phyloP scores from a whole-genome alignment of 2,329 filamentous ascomycete species.

The Penicillium sp. region DNA sequence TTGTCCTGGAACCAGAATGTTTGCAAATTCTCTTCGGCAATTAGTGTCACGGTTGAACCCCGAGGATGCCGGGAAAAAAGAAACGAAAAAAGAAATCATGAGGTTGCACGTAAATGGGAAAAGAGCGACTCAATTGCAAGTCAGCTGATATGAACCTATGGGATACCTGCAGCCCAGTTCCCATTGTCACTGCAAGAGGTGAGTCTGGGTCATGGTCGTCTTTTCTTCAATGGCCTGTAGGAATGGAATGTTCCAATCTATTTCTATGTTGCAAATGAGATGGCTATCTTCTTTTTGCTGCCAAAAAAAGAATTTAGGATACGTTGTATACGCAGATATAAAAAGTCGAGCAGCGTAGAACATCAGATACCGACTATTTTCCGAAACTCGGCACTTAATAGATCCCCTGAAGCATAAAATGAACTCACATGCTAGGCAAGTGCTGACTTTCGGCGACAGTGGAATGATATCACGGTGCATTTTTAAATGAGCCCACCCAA shows the following conservation, averaged over 20 bases:
- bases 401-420: not conserved
- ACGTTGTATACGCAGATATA: not conserved
- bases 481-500: conserved; percentile 14
- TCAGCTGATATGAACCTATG: conserved; percentile 22
- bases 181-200: conserved; percentile 10
- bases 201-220: not conserved
- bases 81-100: not conserved
- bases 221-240: not conserved
- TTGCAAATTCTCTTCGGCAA: not conserved
- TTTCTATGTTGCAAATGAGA: not conserved
- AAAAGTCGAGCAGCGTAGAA: not conserved
- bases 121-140: conserved; percentile 1
- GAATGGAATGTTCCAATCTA: not conserved
- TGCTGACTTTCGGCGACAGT: not conserved
- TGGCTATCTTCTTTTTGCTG: not conserved
- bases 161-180: conserved; percentile 21
- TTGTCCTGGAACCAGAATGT: conserved; percentile 1
- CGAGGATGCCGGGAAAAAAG: not conserved
- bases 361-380: not conserved
- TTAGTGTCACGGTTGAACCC: conserved; percentile 5
- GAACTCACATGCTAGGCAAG: not conserved
- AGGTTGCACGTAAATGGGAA: not conserved
- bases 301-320: not conserved
- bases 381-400: not conserved
- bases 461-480: conserved; percentile 20